Conservation (phyloP, 257 asterid genomes). For the Capsicum pubescens region DNA sequence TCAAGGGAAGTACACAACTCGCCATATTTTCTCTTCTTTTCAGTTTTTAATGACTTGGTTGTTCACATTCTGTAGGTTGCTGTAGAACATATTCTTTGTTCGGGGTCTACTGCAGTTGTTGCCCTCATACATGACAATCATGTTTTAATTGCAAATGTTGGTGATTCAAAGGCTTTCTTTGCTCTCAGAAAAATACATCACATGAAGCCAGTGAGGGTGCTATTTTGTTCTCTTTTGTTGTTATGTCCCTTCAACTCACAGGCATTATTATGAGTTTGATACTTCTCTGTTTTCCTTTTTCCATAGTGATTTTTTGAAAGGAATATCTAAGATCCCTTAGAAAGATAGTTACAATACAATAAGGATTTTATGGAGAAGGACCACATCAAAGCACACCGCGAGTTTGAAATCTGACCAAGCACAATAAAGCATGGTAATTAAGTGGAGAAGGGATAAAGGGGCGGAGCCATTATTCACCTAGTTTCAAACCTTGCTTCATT, state of each 20-base stretch:
- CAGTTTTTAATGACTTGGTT: not conserved
- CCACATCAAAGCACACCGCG: not conserved
- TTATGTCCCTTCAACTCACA: not conserved
- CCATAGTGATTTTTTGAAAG: not conserved
- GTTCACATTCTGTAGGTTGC: not conserved
- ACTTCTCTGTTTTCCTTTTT: not conserved
- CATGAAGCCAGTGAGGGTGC: not conserved
- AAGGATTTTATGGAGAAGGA: not conserved
- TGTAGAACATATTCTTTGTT: not conserved
- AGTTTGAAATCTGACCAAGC: not conserved
- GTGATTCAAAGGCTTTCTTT: conserved; percentile 31
- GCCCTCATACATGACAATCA: conserved; percentile 8
- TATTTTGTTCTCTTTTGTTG: not conserved
- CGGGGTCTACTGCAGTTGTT: conserved; percentile 23
- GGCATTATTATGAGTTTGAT: not conserved
- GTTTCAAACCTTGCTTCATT: not conserved
- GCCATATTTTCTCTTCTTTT: not conserved
- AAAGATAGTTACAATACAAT: not conserved
- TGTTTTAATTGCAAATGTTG: conserved; percentile 30
- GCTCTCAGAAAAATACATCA: not conserved
- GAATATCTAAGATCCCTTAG: not conserved
- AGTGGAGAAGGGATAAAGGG: not conserved
- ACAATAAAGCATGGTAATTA: not conserved
- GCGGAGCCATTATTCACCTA: not conserved
- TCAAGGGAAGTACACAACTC: not conserved